Evolutionary conservation across 1,284 basidiomycete species (phyloP), one percentile per base, ranked within the genome.

Genomic region (Stygiomarasmius scandens): DNA sequence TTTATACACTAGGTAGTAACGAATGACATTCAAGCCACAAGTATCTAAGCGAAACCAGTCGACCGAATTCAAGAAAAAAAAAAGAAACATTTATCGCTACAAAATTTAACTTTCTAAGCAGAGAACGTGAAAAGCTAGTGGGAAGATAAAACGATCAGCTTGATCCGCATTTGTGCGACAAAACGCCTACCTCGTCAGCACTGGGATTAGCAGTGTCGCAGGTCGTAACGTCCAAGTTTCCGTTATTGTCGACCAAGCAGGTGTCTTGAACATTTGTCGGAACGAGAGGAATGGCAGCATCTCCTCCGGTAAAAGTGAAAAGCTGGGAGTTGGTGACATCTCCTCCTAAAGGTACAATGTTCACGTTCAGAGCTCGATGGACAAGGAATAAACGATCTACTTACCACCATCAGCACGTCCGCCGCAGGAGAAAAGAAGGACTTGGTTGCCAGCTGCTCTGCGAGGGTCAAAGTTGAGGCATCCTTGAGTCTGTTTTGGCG

Each of bases 381-480:
- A 6, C 6, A 32, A 32, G 6, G 29, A 32, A 12, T 32, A 32
- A 32, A 32, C 6, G 12, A 32, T 32, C 6, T 5, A 32, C 29
- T 32, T 2, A 66, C 63, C 32, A 44, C 66, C 66, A 52, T 67
- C 66, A 24, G 63, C 66, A 22, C 66, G 64, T 11, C 66, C 66
- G 19, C 66, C 66, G 53, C 66, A 67, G 2, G 66, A 62, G 61
- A 67, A 67, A 5, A 67, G 46, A 50, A 61, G 55, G 12, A 67
- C 65, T 49, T 66, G 62, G 54, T 66, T 59, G 9, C 64, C 65
- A 19, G 59, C 63, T 10, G 61, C 64, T 34, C 65, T 57, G 36
- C 66, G 61, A 46, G 49, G 51, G 43, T 67, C 66, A 43, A 67
- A 67, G 61, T 64, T 66, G 24, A 67, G n/a, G 58, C 60, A 61